Percentiles rank a stretch among this genome's conserved stretches.
Conservation (phyloP, 768 basidiomycete genomes). For the Udeniomyces megalosporus region DNA sequence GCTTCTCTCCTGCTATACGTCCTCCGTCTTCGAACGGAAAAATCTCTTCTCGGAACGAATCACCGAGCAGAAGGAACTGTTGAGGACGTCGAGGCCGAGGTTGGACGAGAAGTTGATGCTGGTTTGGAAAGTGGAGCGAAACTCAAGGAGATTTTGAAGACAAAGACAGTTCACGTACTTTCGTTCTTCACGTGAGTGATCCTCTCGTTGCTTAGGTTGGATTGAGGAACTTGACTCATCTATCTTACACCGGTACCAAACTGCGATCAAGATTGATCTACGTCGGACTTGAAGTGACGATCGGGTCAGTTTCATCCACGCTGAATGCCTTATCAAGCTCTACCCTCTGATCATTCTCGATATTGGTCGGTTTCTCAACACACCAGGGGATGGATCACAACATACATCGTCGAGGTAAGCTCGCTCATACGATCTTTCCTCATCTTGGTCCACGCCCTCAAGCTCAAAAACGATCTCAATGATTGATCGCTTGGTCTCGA, state of each 20-base stretch:
- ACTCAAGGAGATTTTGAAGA: constrained; percentile 24
- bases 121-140: constrained; percentile 21
- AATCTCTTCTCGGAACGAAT: constrained; percentile 24
- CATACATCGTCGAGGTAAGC: constrained; percentile 35
- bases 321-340: no score
- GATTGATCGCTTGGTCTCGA: no score
- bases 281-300: constrained; percentile 31
- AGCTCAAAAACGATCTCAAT: no score
- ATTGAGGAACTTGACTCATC: no score
- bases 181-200: constrained; percentile 27
- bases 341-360: no score
- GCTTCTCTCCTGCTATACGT: constrained; percentile 38
- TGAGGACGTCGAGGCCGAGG: background rate
- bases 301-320: no score
- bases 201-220: no score
- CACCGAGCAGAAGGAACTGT: background rate
- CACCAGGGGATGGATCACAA: constrained; percentile 59
- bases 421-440: no score
- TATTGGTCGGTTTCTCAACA: no score
- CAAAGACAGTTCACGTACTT: constrained; percentile 24
- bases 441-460: no score
- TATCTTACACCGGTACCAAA: no score
- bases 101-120: background rate
- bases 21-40: constrained; percentile 55
- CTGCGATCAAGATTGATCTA: no score